Percentiles rank a stretch among this genome's conserved stretches.
These are phyloP conservation scores for Mortierella claussenii DNA, from an alignment of 192 early-diverging fungal species.

Conservation along the genomic window DNA sequence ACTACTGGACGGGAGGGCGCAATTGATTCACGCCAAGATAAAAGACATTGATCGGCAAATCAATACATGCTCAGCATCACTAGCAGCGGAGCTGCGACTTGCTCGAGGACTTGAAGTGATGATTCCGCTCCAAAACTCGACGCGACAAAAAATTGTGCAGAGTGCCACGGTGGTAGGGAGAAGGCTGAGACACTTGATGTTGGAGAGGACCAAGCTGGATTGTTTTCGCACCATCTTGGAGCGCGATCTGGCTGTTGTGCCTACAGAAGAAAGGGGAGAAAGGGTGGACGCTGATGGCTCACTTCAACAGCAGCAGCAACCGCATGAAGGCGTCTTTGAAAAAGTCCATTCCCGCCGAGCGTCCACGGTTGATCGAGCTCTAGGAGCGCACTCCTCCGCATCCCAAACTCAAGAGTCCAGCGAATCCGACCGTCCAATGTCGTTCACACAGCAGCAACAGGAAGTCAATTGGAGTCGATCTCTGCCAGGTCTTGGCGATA, in stretches of 20 bases:
- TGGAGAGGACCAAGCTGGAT: constrained; percentile 70
- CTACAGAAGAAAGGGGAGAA: no score
- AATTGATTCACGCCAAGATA: constrained; percentile 56
- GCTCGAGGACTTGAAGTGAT: constrained; percentile 73
- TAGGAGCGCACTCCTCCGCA: neutral
- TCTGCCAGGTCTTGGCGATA: constrained; percentile 2
- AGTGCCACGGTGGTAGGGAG: constrained; percentile 66
- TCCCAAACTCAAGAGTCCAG: neutral
- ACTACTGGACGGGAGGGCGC: constrained; percentile 28
- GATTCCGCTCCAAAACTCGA: constrained; percentile 70
- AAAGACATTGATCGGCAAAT: constrained; percentile 62
- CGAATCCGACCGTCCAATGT: neutral
- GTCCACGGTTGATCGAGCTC: constrained; percentile 3
- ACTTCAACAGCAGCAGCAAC: no score
- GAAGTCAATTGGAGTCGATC: neutral
- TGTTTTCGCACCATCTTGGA: constrained; percentile 82
- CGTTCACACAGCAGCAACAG: neutral
- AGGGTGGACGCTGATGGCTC: no score
- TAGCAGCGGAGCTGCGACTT: constrained; percentile 68
- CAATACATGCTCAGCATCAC: constrained; percentile 56
- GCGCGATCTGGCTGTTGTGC: constrained; percentile 40
- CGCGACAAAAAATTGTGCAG: constrained; percentile 69
- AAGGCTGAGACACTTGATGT: constrained; percentile 64
- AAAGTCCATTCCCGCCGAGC: no score
- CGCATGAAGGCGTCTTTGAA: no score